Conservation (phyloP, 441 rosid genomes). For the Breynia disticha region DNA sequence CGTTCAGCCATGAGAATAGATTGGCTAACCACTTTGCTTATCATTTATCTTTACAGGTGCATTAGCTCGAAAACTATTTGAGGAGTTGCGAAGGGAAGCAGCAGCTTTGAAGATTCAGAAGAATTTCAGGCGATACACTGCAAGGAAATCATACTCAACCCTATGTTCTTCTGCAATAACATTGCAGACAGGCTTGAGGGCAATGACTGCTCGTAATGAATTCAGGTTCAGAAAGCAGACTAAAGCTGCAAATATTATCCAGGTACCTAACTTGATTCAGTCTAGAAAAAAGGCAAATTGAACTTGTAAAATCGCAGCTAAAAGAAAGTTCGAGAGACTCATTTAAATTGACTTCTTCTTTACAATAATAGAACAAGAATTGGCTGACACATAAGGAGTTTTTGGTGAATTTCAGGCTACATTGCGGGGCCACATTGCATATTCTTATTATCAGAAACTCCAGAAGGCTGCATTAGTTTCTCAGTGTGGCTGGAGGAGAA, state of each 20-base stretch:
- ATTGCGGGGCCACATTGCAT: slow-evolving; percentile 57
- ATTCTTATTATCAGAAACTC: slow-evolving; percentile 65
- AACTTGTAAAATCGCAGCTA: too few species aligned
- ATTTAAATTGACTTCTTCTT: background rate
- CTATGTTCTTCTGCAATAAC: slow-evolving; percentile 51
- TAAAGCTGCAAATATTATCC: slow-evolving; percentile 81
- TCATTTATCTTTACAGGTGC: slow-evolving; percentile 48
- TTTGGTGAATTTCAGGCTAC: slow-evolving; percentile 51
- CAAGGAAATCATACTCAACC: slow-evolving; percentile 56
- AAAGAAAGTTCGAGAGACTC: too few species aligned
- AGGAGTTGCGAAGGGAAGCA: slow-evolving; percentile 75
- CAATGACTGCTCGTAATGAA: slow-evolving; percentile 94
- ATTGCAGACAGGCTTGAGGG: slow-evolving; percentile 88
- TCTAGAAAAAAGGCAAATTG: too few species aligned
- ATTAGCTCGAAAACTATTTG: slow-evolving; percentile 74
- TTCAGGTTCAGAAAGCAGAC: slow-evolving; percentile 93
- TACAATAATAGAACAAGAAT: too few species aligned
- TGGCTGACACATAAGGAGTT: background rate
- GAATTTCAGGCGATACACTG: slow-evolving; percentile 61
- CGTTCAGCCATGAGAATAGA: background rate
- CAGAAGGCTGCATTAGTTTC: slow-evolving; percentile 74
- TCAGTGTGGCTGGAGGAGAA: slow-evolving; percentile 97
- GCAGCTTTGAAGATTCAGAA: slow-evolving; percentile 88
- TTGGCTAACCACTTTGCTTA: background rate
- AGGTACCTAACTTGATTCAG: slow-evolving; percentile 35